phyloP scores from a whole-genome alignment of 2,329 filamentous ascomycete species.

The Neocucurbitaria cava region DNA sequence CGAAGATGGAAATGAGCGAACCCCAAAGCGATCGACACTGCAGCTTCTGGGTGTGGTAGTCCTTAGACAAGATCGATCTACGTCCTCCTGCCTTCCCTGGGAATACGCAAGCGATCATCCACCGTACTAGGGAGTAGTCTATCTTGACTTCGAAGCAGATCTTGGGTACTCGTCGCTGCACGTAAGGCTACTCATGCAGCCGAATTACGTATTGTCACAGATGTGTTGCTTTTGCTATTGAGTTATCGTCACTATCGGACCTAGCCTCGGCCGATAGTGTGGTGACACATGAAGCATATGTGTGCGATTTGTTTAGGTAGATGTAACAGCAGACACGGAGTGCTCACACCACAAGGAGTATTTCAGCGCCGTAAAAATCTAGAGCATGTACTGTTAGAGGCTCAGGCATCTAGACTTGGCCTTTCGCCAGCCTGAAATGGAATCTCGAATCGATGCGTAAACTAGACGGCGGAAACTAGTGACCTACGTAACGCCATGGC shows the following conservation, averaged over 20 bases:
- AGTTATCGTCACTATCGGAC: neutral
- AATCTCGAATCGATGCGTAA: neutral
- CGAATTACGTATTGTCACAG: neutral
- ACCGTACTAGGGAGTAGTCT: neutral
- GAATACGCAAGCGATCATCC: neutral
- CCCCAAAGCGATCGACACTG: neutral
- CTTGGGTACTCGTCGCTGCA: neutral
- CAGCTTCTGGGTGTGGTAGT: neutral
- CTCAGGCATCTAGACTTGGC: slow-evolving; percentile 14
- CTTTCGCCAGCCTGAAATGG: neutral
- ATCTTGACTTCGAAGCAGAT: neutral
- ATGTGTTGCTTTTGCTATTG: neutral
- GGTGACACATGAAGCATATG: neutral
- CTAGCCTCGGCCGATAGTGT: neutral
- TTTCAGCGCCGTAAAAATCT: neutral
- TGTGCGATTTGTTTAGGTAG: neutral
- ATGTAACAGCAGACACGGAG: neutral
- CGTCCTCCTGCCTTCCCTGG: neutral
- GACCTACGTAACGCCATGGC: slow-evolving; percentile 19
- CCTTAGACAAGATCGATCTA: slow-evolving; percentile 1
- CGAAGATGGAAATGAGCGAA: too few species aligned
- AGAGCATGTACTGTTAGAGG: neutral
- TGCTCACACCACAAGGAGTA: neutral
- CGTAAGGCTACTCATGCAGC: neutral
- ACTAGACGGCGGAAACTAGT: slow-evolving; percentile 19